These are phyloP conservation scores for Lecanicillium sp. DNA, from an alignment of 2,329 filamentous ascomycete species.

Conservation along the genomic window DNA sequence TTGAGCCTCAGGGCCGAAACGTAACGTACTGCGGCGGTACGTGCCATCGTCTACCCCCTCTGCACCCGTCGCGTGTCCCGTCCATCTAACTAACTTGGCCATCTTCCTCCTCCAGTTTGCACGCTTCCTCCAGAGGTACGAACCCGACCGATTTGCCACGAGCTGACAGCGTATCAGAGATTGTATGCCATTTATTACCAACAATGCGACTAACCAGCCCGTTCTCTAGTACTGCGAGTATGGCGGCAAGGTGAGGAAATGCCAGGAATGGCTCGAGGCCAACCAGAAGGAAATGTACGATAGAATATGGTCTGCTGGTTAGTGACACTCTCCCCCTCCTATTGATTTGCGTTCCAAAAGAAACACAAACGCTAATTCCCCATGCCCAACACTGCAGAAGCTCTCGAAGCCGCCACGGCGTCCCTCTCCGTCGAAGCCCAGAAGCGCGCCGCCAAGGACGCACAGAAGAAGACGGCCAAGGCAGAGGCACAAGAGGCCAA, in stretches of 20 bases:
- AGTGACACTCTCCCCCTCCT: slow-evolving; percentile 14
- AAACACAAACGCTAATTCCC: slow-evolving; percentile 50
- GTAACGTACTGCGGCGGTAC: slow-evolving; percentile 53
- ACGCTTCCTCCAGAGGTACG: slow-evolving; percentile 58
- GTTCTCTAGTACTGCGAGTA: slow-evolving; percentile 93
- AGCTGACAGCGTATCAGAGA: too few species aligned
- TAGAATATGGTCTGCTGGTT: slow-evolving; percentile 80
- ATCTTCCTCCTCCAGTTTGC: slow-evolving; percentile 54
- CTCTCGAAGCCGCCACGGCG: slow-evolving; percentile 74
- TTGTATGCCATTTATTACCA: background rate
- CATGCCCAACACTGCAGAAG: slow-evolving; percentile 46
- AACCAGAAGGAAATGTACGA: slow-evolving; percentile 67
- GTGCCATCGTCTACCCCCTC: slow-evolving; percentile 17
- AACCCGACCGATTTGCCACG: slow-evolving; percentile 2
- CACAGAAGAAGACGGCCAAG: slow-evolving; percentile 93
- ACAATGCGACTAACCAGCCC: slow-evolving; percentile 11
- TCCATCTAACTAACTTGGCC: slow-evolving; percentile 4
- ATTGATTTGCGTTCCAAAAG: slow-evolving; percentile 1
- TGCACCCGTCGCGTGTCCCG: background rate
- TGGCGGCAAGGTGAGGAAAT: slow-evolving; percentile 92
- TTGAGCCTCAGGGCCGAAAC: slow-evolving; percentile 42
- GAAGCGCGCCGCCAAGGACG: slow-evolving; percentile 92
- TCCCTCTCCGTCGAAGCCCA: slow-evolving; percentile 84
- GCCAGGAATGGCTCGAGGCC: slow-evolving; percentile 87
- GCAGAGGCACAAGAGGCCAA: slow-evolving; percentile 81